Conservation (phyloP, 2,329 filamentous ascomycete genomes). For the Arthrobotrys sinensis region DNA sequence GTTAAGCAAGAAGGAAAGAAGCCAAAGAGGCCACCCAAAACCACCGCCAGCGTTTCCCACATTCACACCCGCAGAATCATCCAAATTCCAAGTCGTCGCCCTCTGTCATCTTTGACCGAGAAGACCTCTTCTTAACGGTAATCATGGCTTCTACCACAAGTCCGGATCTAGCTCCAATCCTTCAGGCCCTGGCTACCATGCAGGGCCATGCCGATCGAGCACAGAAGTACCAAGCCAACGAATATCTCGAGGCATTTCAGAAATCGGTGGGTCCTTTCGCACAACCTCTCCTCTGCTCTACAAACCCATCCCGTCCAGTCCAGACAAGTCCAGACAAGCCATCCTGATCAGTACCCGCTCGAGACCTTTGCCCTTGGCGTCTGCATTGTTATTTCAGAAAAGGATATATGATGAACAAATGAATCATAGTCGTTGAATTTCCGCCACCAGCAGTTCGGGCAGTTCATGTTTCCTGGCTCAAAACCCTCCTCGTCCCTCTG, state of each 20-base stretch:
- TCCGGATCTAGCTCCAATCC: constrained; percentile 84
- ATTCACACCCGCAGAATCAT: constrained; percentile 34
- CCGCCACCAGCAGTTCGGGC: constrained; percentile 52
- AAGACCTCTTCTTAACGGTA: constrained; percentile 14
- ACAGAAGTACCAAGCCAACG: constrained; percentile 89
- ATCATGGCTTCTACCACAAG: constrained; percentile 77
- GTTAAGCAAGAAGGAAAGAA: constrained; percentile 17
- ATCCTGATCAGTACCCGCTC: constrained; percentile 58
- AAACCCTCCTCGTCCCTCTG: constrained; percentile 43
- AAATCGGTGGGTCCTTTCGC: constrained; percentile 82
- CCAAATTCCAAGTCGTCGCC: constrained; percentile 2
- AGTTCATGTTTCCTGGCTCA: constrained; percentile 58
- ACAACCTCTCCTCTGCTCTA: constrained; percentile 61
- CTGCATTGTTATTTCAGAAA: constrained; percentile 54
- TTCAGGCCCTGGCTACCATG: constrained; percentile 93
- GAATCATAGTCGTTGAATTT: constrained; percentile 50
- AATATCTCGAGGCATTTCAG: constrained; percentile 94
- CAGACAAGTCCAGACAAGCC: constrained; percentile 44
- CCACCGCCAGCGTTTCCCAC: not conserved
- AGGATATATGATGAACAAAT: constrained; percentile 48
- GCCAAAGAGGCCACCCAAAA: constrained; percentile 2
- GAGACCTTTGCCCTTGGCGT: constrained; percentile 54
- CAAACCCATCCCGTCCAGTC: constrained; percentile 59
- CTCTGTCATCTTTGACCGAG: constrained; percentile 4
- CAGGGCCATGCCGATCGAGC: constrained; percentile 83